phyloP scores from a whole-genome alignment of 805 yeast species.

The Starmerella tilneyi region DNA sequence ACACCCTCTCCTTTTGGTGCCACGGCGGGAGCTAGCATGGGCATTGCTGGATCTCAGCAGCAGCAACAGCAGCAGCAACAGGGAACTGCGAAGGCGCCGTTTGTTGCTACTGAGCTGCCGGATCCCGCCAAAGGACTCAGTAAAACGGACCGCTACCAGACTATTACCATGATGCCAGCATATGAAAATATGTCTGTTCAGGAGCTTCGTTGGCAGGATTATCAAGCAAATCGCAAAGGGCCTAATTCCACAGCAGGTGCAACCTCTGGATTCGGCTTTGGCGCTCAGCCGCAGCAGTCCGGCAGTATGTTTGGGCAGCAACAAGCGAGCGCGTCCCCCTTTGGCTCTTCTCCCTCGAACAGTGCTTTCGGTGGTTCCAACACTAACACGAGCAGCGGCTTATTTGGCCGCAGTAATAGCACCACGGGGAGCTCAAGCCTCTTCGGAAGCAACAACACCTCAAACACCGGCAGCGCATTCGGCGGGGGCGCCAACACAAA shows the following conservation, averaged over 20 bases:
- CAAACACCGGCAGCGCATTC: background rate
- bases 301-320: slow-evolving; percentile 13
- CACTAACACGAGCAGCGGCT: background rate
- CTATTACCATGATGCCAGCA: slow-evolving; percentile 82
- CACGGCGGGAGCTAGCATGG: slow-evolving; percentile 25
- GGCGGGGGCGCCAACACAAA: slow-evolving; percentile 9
- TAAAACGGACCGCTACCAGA: slow-evolving; percentile 45
- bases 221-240: slow-evolving; percentile 53
- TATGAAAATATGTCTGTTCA: slow-evolving; percentile 72
- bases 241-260: slow-evolving; percentile 6
- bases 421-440: slow-evolving; percentile 15
- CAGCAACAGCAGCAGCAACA: too few species aligned
- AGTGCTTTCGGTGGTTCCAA: slow-evolving; percentile 12
- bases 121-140: slow-evolving; percentile 35
- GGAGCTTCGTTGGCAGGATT: slow-evolving; percentile 83
- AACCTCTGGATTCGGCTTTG: slow-evolving; percentile 16
- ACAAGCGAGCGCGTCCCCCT: background rate
- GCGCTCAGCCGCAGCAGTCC: background rate
- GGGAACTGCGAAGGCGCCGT: slow-evolving; percentile 50
- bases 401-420: slow-evolving; percentile 8
- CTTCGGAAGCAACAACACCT: slow-evolving; percentile 18
- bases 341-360: background rate
- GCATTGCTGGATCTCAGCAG: slow-evolving; percentile 9
- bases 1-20: slow-evolving; percentile 27
- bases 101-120: slow-evolving; percentile 42